Base-by-base conservation (phyloP, 2,329 filamentous ascomycete species). In the Trichocomaceae sp. region DNA sequence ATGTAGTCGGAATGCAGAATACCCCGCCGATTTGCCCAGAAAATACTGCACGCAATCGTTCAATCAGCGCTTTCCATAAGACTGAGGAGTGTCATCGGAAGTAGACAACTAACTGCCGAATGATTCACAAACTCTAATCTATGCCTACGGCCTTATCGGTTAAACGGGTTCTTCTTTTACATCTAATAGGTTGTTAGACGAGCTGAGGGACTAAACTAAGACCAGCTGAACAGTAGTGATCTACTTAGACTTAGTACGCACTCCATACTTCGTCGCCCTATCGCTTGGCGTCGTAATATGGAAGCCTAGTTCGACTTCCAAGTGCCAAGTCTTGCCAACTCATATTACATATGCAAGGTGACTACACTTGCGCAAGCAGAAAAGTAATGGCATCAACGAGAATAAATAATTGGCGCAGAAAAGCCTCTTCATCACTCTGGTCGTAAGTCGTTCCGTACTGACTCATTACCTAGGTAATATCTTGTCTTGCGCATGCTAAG, bases 291-390 rank as follows among this genome's bases (percentile, higher is more conserved):
- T 31, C 13, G 19, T 22, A 42, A 42, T 22, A 19, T 20, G 39
- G 39, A 9, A 42, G 39, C 19, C 39, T 20, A n/a, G 23, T 26
- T 7, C 23, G 23, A 26, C n/a, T 22, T n/a, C 19, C 49, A 29
- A 35, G 33, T 29, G 50, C 50, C 50, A 52, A 52, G 50, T 9
- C 29, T 46, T 52, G 50, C 50, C 50, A 52, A 46, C 50, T 44
- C 50, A 52, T 52, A 46, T 17, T 52, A 37, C 41, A 13, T 26
- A 45, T 45, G 39, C 41, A 35, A 15, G 31, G 49, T 51, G 39
- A 51, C 37, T 29, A 42, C 19, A n/a, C 9, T 10, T 42, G 19
- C 8, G 9, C 39, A 52, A 22, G 41, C 19, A 46, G 20, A 20
- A 17, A 17, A 52, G 45, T 41, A 19, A 41, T 46, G 35, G 35